Percentiles rank a stretch among this genome's conserved stretches.
phyloP scores from a whole-genome alignment of 2,329 filamentous ascomycete species.

The Phyllosticta ampelicida region DNA sequence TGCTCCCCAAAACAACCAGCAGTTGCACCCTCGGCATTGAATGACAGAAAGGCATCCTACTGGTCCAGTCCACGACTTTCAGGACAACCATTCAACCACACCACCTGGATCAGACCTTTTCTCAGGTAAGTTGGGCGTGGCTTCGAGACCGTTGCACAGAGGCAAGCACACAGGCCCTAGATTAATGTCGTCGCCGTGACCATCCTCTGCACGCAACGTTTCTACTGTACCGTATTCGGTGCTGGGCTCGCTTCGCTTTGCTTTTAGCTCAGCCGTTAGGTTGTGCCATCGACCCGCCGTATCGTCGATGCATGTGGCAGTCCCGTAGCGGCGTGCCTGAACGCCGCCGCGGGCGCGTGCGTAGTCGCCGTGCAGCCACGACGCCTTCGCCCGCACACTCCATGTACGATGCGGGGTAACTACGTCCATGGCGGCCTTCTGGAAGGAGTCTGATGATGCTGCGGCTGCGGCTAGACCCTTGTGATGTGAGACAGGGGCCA shows the following conservation, averaged over 20 bases:
- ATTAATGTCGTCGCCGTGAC: background rate
- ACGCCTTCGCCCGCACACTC: background rate
- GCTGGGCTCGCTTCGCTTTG: background rate
- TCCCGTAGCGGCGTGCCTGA: background rate
- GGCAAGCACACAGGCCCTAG: background rate
- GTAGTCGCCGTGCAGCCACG: background rate
- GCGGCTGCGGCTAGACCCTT: background rate
- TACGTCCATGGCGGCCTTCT: too few relatives aligned
- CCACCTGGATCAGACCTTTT: background rate
- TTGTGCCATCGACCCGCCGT: background rate
- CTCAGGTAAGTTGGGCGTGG: background rate
- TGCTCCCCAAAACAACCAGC: background rate
- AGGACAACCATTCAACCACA: background rate
- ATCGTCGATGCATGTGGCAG: background rate
- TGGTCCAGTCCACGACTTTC: background rate
- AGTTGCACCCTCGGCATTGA: background rate
- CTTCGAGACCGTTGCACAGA: background rate
- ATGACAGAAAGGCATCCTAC: background rate
- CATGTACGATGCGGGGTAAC: too few relatives aligned
- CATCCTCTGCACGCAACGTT: background rate
- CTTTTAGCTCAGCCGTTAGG: background rate
- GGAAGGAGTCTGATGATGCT: background rate
- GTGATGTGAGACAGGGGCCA: background rate
- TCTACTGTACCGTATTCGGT: background rate
- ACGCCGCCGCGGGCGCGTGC: background rate